phyloP scores from a whole-genome alignment of 2,329 filamentous ascomycete species.

The Clonostachys rosea region DNA sequence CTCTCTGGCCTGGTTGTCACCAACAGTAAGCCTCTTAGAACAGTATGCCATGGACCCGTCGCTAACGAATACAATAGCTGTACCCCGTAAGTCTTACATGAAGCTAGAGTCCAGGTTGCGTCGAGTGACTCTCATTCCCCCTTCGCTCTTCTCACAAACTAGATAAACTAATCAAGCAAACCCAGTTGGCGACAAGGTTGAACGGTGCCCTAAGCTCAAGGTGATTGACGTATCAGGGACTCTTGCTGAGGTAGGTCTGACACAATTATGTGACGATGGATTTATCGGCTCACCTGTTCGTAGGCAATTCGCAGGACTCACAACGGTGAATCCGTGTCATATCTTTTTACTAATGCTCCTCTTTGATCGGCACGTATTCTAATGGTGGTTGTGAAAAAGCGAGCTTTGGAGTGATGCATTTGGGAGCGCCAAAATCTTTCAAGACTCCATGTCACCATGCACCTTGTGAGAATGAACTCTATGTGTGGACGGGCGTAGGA shows the following conservation, averaged over 20 bases:
- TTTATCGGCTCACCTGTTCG: too few relatives aligned
- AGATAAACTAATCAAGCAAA: not conserved
- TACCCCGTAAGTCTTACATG: constrained; percentile 23
- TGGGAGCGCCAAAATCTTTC: too few relatives aligned
- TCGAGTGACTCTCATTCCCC: too few relatives aligned
- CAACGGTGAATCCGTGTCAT: constrained; percentile 62
- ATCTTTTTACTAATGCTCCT: constrained; percentile 64
- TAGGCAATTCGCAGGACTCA: constrained; percentile 64
- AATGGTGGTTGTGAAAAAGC: too few relatives aligned
- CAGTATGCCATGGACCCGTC: constrained; percentile 10
- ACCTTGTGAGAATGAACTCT: too few relatives aligned
- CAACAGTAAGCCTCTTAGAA: constrained; percentile 51
- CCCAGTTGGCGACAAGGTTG: constrained; percentile 67
- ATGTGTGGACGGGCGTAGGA: too few relatives aligned
- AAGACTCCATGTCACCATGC: too few relatives aligned
- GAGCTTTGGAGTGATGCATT: too few relatives aligned
- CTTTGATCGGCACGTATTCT: constrained; percentile 21
- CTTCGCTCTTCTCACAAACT: too few relatives aligned
- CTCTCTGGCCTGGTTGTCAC: constrained; percentile 81
- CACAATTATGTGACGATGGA: constrained; percentile 2
- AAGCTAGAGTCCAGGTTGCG: too few relatives aligned
- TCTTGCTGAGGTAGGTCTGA: constrained; percentile 48
- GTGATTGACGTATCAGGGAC: constrained; percentile 92
- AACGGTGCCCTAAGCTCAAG: constrained; percentile 72
- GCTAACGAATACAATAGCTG: too few relatives aligned